phyloP scores from a whole-genome alignment of 768 basidiomycete genomes.

The Calocera viscosa region DNA sequence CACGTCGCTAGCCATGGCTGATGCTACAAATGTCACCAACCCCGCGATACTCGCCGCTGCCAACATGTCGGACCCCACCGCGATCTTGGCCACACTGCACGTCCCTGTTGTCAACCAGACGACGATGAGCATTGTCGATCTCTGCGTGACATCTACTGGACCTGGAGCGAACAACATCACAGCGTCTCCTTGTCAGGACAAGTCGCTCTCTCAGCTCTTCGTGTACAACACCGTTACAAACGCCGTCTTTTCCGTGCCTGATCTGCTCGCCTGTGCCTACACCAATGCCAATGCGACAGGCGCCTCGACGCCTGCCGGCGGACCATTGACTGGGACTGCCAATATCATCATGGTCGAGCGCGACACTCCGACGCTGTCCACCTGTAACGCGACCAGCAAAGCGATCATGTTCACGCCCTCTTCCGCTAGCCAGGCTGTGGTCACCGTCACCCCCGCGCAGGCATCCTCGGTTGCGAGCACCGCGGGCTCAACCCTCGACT shows the following conservation, averaged over 20 bases:
- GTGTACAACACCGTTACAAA: background rate
- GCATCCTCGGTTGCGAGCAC: background rate
- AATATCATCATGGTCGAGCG: slow-evolving; percentile 8
- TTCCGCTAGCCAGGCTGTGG: background rate
- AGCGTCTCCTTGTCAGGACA: background rate
- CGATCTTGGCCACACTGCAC: background rate
- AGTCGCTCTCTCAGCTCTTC: background rate
- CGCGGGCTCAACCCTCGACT: background rate
- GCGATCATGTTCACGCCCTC: background rate
- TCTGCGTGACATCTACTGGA: background rate
- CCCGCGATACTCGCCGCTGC: background rate
- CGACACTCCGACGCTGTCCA: background rate
- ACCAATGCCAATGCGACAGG: background rate
- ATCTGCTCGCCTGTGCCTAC: background rate
- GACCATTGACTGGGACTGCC: background rate
- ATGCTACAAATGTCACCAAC: background rate
- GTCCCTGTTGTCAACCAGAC: slow-evolving; percentile 3
- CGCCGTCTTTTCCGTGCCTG: background rate
- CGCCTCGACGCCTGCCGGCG: background rate
- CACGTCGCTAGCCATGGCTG: background rate
- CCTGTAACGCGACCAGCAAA: background rate
- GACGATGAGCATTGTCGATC: background rate
- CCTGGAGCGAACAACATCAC: background rate
- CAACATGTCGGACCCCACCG: background rate
- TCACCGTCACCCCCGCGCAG: background rate